Base-by-base conservation (phyloP, 768 basidiomycete genomes). In the Boletus eberwhitei region DNA sequence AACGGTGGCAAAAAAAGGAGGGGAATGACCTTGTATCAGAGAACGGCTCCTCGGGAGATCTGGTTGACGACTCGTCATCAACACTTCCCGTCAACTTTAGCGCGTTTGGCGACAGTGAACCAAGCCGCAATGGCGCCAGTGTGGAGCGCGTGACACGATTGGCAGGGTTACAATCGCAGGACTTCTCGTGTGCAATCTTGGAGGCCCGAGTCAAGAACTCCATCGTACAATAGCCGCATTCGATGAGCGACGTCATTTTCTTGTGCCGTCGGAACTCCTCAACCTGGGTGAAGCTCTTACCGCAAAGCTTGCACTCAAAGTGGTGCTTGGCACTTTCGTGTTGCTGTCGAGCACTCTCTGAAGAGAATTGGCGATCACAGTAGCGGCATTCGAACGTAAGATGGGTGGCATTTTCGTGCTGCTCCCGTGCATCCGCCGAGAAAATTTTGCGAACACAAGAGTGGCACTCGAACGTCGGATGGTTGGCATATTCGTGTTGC, bases 21-120 rank as follows among this genome's bases (percentile, higher is more conserved):
- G 22, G 16, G 13, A 7, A 22, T 31, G 51, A 62, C 67, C 64
- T 68, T 14, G 50, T 35, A 40, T 61, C 57, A 3, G 60, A 59
- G 3, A 57, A 57, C 5, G 55, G 54, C 12, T 52, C 60, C 17
- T 36, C 55, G 24, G 29, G 8, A 31, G 31, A 4, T 24, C 24
- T 3, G 24, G 24, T 11, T 31, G 31, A 31, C 31, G 31, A 31
- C 31, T 31, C 31, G 11, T 31, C 31, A 11, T 31, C 31, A 31
- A 11, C 11, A 31, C 11, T 31, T 31, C 3, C 31, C 31, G 11
- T 31, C 31, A 31, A 24, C 13, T 14, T 13, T 21, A 13, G 8
- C 34, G 6, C 5, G 1, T 17, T 37, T 16, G 48, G 29, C 22
- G 24, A 14, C 24, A 11, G 31, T 8, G n/a, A 34, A 32, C 17